phyloP scores from a whole-genome alignment of 257 asterid species.

The Jacaranda mimosifolia region DNA sequence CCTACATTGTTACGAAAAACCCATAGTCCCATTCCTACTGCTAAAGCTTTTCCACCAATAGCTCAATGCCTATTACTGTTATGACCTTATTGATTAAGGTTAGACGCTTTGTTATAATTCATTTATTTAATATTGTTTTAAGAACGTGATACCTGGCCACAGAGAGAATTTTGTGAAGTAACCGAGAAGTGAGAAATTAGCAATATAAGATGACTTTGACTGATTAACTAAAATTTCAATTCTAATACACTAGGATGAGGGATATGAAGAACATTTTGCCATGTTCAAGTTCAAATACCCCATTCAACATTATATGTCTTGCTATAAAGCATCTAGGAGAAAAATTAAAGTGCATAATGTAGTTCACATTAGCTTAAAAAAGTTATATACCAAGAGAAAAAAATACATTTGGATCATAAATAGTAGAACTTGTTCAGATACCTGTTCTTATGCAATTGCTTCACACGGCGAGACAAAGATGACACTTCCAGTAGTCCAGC shows the following conservation, averaged over 20 bases:
- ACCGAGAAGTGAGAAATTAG: background rate
- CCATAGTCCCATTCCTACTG: background rate
- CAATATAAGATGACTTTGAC: background rate
- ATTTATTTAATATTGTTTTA: background rate
- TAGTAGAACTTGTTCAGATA: slow-evolving; percentile 28
- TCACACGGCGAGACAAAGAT: slow-evolving; percentile 63
- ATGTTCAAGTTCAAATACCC: background rate
- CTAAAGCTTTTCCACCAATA: background rate
- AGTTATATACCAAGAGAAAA: slow-evolving; percentile 1
- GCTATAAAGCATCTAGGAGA: background rate
- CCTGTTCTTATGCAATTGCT: slow-evolving; percentile 80
- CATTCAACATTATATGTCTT: background rate
- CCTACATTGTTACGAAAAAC: background rate
- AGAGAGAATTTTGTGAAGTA: slow-evolving; percentile 2
- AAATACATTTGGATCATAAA: slow-evolving; percentile 9
- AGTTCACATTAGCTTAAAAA: slow-evolving; percentile 6
- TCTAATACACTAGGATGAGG: background rate
- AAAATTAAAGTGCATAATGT: background rate
- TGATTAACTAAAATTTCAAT: background rate
- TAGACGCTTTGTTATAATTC: background rate
- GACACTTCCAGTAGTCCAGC: slow-evolving; percentile 65
- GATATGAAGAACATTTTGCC: background rate
- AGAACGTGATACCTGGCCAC: background rate
- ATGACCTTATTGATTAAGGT: background rate
- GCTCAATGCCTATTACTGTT: slow-evolving; percentile 7